A percentile compares a stretch with the other conserved stretches of the same genome.
Evolutionary conservation across 225 moss, liverwort and hornwort species (phyloP).

Genomic region (Marchantia paleacea): DNA sequence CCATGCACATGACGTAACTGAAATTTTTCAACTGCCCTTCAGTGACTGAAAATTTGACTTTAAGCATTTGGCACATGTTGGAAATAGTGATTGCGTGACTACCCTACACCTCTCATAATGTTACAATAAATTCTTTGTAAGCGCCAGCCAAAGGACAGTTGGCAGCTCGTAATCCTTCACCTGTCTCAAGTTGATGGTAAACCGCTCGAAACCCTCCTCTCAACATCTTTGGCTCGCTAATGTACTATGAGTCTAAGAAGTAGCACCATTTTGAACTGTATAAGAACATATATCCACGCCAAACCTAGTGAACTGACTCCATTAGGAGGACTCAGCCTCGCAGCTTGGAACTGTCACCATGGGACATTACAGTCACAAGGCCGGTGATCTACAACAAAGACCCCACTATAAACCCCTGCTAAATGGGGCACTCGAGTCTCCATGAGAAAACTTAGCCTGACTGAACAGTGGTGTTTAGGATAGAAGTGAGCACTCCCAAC

Average conservation of each 20-base stretch:
- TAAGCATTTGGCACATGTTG: constrained; percentile 7
- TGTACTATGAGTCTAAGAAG: background rate
- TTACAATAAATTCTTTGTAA: constrained; percentile 12
- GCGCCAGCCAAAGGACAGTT: constrained; percentile 10
- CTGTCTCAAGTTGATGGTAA: background rate
- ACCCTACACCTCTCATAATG: constrained; percentile 19
- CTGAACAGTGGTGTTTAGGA: constrained; percentile 80
- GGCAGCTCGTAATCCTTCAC: background rate
- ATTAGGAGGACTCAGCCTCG: background rate
- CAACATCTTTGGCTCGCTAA: constrained; percentile 11
- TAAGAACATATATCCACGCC: background rate
- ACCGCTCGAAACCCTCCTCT: background rate
- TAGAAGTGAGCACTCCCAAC: constrained; percentile 84
- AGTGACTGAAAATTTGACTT: constrained; percentile 4
- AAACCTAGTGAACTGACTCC: background rate
- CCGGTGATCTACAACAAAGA: background rate
- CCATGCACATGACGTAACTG: background rate
- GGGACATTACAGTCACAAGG: background rate
- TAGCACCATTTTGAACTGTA: background rate
- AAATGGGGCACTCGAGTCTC: constrained; percentile 4
- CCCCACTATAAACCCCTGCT: constrained; percentile 10
- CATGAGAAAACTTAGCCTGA: constrained; percentile 22
- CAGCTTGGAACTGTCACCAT: background rate
- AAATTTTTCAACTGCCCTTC: background rate
- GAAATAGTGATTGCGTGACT: constrained; percentile 1